Evolutionary conservation across 352 stramenopile species (phyloP).

Genomic region (Phytophthora nicotianae): DNA sequence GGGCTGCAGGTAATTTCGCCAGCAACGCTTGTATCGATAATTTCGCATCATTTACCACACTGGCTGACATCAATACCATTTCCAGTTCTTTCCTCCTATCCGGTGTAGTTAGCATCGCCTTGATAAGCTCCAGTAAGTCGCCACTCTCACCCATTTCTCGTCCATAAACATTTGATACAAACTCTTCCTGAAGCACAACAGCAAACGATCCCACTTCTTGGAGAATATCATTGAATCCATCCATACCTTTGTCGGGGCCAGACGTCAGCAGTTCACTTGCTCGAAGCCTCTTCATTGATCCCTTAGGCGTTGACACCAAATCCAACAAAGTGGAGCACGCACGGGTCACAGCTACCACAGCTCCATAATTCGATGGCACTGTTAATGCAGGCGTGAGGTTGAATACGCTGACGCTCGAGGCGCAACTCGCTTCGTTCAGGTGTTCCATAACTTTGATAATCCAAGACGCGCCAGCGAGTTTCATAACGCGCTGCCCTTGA

Average conservation of each 20-base stretch:
- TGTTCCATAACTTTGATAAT: conserved; percentile 37
- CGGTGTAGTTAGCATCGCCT: conserved; percentile 7
- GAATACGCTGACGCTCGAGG: neutral
- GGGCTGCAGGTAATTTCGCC: conserved; percentile 11
- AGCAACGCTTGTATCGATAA: conserved; percentile 16
- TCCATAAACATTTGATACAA: conserved; percentile 37
- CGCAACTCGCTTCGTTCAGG: conserved; percentile 5
- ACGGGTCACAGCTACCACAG: conserved; percentile 35
- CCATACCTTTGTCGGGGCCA: conserved; percentile 13
- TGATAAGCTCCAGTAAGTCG: conserved; percentile 16
- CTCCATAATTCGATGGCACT: conserved; percentile 7
- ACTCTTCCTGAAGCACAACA: conserved; percentile 38
- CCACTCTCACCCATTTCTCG: conserved; percentile 5
- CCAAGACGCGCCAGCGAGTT: conserved; percentile 53
- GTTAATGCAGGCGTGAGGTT: conserved; percentile 15
- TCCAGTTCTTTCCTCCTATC: conserved; percentile 10
- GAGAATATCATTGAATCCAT: conserved; percentile 28
- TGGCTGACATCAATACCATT: neutral
- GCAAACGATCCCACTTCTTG: conserved; percentile 34
- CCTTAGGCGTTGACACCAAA: conserved; percentile 54
- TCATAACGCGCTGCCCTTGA: conserved; percentile 58
- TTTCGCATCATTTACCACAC: conserved; percentile 1
- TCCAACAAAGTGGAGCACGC: conserved; percentile 40
- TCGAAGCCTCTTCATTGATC: conserved; percentile 55
- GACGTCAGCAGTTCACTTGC: conserved; percentile 28